phyloP scores from a whole-genome alignment of 106 monocot species.

The Dioscorea dumetorum region DNA sequence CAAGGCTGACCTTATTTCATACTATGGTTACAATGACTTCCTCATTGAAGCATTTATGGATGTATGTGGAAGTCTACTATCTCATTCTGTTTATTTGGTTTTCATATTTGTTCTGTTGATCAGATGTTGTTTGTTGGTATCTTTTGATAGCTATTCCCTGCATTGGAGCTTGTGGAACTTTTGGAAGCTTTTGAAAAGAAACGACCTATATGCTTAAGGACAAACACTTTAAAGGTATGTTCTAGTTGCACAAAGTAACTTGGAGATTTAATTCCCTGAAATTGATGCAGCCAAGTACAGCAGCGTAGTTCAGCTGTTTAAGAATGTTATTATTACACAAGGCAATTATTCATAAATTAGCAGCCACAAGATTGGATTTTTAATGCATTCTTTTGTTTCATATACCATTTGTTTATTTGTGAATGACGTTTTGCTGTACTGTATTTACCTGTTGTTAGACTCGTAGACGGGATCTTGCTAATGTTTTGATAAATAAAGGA shows the following conservation, averaged over 20 bases:
- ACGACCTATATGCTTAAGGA: slow-evolving; percentile 69
- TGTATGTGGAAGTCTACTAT: slow-evolving; percentile 22
- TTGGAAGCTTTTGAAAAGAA: slow-evolving; percentile 82
- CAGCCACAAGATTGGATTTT: no score
- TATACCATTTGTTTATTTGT: neutral
- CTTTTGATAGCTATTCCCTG: slow-evolving; percentile 65
- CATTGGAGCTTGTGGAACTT: slow-evolving; percentile 74
- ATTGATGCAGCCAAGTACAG: no score
- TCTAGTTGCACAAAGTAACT: no score
- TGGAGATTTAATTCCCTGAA: no score
- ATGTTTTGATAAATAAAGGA: slow-evolving; percentile 79
- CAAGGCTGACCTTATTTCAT: slow-evolving; percentile 61
- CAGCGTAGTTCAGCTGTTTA: no score
- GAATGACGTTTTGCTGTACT: neutral
- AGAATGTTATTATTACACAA: no score
- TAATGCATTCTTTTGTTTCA: neutral
- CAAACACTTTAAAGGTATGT: slow-evolving; percentile 89
- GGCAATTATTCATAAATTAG: no score
- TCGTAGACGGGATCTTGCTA: slow-evolving; percentile 82
- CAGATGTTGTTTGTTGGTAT: neutral
- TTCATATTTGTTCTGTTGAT: neutral
- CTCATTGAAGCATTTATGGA: slow-evolving; percentile 70
- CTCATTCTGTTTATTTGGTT: neutral
- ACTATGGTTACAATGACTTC: slow-evolving; percentile 95
- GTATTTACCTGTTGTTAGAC: slow-evolving; percentile 37